phyloP scores from a whole-genome alignment of 2,329 filamentous ascomycete species.

The Cordyceps farinosa region DNA sequence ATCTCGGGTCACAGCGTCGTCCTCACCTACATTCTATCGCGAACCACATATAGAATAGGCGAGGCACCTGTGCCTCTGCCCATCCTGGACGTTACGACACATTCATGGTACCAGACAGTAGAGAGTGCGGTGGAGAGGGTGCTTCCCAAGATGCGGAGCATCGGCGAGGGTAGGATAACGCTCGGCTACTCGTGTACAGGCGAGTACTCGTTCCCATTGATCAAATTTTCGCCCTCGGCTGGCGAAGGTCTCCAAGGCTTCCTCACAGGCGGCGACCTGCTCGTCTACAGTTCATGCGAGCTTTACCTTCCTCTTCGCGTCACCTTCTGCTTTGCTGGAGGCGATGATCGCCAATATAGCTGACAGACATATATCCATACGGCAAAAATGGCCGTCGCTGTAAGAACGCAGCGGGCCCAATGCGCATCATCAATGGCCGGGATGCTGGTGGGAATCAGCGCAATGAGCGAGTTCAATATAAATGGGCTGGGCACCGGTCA shows the following conservation, averaged over 20 bases:
- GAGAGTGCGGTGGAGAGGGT: not conserved
- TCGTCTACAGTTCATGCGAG: not conserved
- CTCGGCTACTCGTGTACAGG: constrained; percentile 2
- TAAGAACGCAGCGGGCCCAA: not conserved
- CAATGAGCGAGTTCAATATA: not conserved
- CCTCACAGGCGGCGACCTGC: constrained; percentile 2
- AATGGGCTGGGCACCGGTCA: too few species aligned
- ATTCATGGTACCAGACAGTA: constrained; percentile 1
- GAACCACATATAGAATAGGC: not conserved
- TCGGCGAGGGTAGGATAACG: constrained; percentile 1
- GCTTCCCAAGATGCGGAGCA: not conserved
- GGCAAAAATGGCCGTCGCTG: constrained; percentile 1
- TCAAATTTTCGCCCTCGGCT: not conserved
- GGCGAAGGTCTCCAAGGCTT: constrained; percentile 2
- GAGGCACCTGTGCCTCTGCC: constrained; percentile 1
- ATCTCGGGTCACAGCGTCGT: constrained; percentile 2
- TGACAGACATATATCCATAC: constrained; percentile 2
- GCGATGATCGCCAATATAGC: not conserved
- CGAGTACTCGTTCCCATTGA: constrained; percentile 6
- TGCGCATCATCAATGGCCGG: too few species aligned
- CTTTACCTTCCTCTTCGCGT: too few species aligned
- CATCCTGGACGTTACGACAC: not conserved
- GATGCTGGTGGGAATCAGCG: not conserved
- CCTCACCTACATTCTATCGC: constrained; percentile 1
- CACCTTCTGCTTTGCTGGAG: not conserved